Evolutionary conservation across 2,329 filamentous ascomycete genomes (phyloP), one percentile per base, ranked within the genome.

Genomic region (Penicillium capsulatum): DNA sequence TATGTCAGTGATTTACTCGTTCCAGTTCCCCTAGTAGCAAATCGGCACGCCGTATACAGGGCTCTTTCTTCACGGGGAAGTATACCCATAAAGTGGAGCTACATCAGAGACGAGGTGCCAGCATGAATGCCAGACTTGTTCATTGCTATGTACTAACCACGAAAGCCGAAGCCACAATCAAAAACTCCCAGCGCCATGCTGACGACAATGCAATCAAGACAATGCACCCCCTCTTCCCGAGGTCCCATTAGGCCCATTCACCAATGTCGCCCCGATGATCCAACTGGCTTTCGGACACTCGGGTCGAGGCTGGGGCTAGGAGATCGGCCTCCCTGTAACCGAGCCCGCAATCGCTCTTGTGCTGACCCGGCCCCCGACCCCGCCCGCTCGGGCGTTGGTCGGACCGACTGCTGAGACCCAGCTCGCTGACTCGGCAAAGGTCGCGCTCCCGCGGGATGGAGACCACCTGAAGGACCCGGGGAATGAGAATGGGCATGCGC

Each of bases 271-370:
- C 47, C 50, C 19, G 42, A 34, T 22, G 46, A 34, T n/a, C 61
- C 61, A 36, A 63, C 54, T 2, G 61, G 61, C 45, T 63, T 64
- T 31, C 61, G 45, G 34, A 49, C 42, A 46, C 47, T 57, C n/a
- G 59, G 56, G 48, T 63, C 60, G 31, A 57, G 34, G 44, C 54
- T 57, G 7, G 63, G 59, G 40, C 60, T 65, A 14, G 59, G 59
- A 8, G 61, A 61, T 31, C 60, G 47, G 4, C 60, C 58, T n/a
- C 78, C 76, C 74, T 88, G 88, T 31, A 95, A 68, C 46, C 86
- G 73, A 55, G 89, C 86, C 59, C 88, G 86, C 53, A 96, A 70
- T 52, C 86, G 75, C 54, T 94, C 86, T 67, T 94, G 86, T 35
- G 88, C 88, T 61, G 46, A 70, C 62, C 57, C 22, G 34, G 19